These are phyloP conservation scores for Barnettozyma populi DNA, from an alignment of 805 yeast genomes.

Conservation along the genomic window DNA sequence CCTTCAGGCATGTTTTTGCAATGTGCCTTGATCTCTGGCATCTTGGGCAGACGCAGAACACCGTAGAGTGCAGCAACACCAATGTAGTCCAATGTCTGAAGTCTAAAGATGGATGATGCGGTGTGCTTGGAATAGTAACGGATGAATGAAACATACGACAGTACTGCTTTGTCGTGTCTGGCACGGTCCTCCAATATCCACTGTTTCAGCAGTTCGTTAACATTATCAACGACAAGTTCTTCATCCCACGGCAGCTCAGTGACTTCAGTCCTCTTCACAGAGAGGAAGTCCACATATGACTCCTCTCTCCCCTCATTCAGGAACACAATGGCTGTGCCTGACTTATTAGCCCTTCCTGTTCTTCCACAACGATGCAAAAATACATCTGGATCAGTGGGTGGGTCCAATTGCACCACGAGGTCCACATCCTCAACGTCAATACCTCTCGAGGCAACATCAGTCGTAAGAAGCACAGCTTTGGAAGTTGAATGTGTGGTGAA, in stretches of 20 bases:
- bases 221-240: background rate
- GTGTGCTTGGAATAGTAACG: slow-evolving; percentile 83
- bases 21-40: slow-evolving; percentile 78
- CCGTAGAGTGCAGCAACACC: slow-evolving; percentile 76
- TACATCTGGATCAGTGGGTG: slow-evolving; percentile 89
- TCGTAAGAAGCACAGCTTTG: slow-evolving; percentile 71
- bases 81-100: slow-evolving; percentile 62
- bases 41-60: slow-evolving; percentile 75
- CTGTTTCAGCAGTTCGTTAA: slow-evolving; percentile 26
- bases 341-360: slow-evolving; percentile 86
- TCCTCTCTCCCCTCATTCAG: slow-evolving; percentile 73
- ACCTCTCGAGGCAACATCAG: slow-evolving; percentile 99
- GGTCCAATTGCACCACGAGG: slow-evolving; percentile 87
- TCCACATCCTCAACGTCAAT: slow-evolving; percentile 94
- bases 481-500: slow-evolving; percentile 36
- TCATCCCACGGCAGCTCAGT: slow-evolving; percentile 29
- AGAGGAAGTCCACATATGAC: slow-evolving; percentile 75
- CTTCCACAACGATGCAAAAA: slow-evolving; percentile 94
- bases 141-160: slow-evolving; percentile 77
- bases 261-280: slow-evolving; percentile 59
- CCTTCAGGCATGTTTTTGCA: slow-evolving; percentile 49
- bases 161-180: slow-evolving; percentile 74
- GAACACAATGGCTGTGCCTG: slow-evolving; percentile 75
- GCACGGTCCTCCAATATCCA: slow-evolving; percentile 74
- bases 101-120: slow-evolving; percentile 81